Conservation (phyloP, 768 basidiomycete genomes). For the Kwoniella dendrophila region DNA sequence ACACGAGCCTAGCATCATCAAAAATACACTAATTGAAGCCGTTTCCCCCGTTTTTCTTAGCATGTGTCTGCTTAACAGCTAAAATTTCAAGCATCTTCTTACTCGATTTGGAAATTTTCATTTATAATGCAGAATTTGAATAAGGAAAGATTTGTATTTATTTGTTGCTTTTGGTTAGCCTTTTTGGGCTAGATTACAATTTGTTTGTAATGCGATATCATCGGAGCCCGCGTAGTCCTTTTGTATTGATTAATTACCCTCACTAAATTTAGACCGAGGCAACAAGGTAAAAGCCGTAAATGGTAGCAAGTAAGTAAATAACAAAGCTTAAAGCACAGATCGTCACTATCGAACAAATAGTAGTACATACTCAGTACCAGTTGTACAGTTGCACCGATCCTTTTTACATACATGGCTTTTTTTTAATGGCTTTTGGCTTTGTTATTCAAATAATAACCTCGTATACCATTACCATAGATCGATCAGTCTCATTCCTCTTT, state of each 20-base stretch:
- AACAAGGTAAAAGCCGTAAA: constrained; percentile 18
- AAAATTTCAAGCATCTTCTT: too few relatives aligned
- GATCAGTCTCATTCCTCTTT: not conserved
- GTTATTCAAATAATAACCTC: not conserved
- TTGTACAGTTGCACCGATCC: constrained; percentile 1
- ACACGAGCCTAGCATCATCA: not conserved
- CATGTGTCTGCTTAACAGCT: too few relatives aligned
- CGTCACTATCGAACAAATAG: not conserved
- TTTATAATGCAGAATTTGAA: not conserved
- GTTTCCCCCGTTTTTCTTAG: too few relatives aligned
- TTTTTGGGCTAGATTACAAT: too few relatives aligned
- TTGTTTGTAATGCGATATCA: not conserved
- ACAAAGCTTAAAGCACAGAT: constrained; percentile 24
- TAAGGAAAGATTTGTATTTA: constrained; percentile 4
- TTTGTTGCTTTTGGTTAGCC: too few relatives aligned
- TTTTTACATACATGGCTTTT: not conserved
- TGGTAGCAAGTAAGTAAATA: constrained; percentile 2
- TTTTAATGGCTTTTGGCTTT: not conserved
- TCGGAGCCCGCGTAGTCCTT: constrained; percentile 9
- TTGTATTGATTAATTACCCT: constrained; percentile 1
- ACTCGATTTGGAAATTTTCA: not conserved
- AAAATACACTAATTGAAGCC: too few relatives aligned
- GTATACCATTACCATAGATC: not conserved
- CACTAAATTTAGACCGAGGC: constrained; percentile 12
- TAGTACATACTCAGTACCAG: not conserved